Percentiles rank a stretch among this genome's conserved stretches.
These are phyloP conservation scores for Hypoxylon fragiforme DNA, from an alignment of 495 filamentous ascomycete species.

Conservation along the genomic window DNA sequence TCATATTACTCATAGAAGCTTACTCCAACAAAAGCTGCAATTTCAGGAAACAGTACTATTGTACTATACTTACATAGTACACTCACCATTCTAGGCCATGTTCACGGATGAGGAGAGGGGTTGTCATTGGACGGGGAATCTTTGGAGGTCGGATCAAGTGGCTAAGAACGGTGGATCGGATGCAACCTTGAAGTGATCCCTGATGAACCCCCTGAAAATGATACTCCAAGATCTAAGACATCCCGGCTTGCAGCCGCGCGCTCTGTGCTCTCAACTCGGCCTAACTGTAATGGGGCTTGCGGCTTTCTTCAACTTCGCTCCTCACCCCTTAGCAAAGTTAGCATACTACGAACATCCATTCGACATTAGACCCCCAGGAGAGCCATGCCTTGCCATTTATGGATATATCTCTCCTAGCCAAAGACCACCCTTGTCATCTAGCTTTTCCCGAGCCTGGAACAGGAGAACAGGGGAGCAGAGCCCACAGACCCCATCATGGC, in stretches of 20 bases:
- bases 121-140: constrained; percentile 13
- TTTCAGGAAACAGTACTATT: too few species aligned
- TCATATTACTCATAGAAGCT: constrained; percentile 13
- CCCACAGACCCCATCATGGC: constrained; percentile 13
- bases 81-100: constrained; percentile 15
- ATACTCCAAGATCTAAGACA: constrained; percentile 31
- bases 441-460: constrained; percentile 29
- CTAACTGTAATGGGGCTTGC: constrained; percentile 21
- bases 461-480: constrained; percentile 21
- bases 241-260: constrained; percentile 31
- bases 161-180: constrained; percentile 25
- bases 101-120: constrained; percentile 12
- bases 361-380: constrained; percentile 4
- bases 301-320: constrained; percentile 28
- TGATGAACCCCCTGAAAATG: constrained; percentile 31
- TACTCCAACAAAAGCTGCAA: constrained; percentile 7
- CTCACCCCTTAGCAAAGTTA: neutral
- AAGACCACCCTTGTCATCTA: constrained; percentile 13
- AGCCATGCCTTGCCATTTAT: constrained; percentile 23
- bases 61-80: too few species aligned
- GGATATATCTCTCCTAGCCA: constrained; percentile 24
- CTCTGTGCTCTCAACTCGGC: constrained; percentile 30
- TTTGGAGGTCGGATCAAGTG: constrained; percentile 19
- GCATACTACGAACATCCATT: constrained; percentile 5
- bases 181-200: constrained; percentile 28